Conservation (phyloP, 352 stramenopile genomes). For the Albugo candida region DNA sequence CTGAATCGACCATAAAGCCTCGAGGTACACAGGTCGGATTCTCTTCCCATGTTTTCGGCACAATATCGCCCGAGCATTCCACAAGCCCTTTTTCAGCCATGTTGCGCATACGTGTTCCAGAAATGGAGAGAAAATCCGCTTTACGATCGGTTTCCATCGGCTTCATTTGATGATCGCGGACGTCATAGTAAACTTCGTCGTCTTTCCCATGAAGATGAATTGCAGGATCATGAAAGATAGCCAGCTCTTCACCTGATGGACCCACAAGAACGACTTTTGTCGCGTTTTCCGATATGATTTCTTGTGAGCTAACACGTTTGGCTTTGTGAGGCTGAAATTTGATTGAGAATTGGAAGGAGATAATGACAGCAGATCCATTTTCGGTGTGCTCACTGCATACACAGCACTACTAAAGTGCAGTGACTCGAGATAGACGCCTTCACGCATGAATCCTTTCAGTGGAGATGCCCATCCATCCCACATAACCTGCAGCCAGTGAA, state of each 20-base stretch:
- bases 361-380: slow-evolving; percentile 35
- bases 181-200: slow-evolving; percentile 96
- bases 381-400: slow-evolving; percentile 86
- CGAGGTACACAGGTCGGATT: slow-evolving; percentile 86
- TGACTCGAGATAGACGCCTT: slow-evolving; percentile 91
- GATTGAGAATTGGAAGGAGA: slow-evolving; percentile 83
- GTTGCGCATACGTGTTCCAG: slow-evolving; percentile 91
- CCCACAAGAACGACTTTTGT: slow-evolving; percentile 84
- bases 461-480: slow-evolving; percentile 92
- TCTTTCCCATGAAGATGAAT: slow-evolving; percentile 95
- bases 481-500: slow-evolving; percentile 97
- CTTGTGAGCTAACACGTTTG: slow-evolving; percentile 87
- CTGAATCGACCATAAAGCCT: slow-evolving; percentile 96
- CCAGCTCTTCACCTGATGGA: slow-evolving; percentile 86
- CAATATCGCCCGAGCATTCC: slow-evolving; percentile 64
- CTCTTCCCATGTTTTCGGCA: slow-evolving; percentile 51
- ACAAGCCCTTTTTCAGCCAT: slow-evolving; percentile 89
- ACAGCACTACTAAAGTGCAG: slow-evolving; percentile 95
- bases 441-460: slow-evolving; percentile 94
- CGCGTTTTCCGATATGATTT: slow-evolving; percentile 36
- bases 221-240: slow-evolving; percentile 86
- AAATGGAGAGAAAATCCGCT: slow-evolving; percentile 97
- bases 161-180: slow-evolving; percentile 96
- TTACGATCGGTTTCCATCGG: slow-evolving; percentile 80
- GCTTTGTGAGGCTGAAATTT: slow-evolving; percentile 41